Percentiles rank a stretch among this genome's conserved stretches.
Evolutionary conservation across 768 basidiomycete genomes (phyloP).

Genomic region (Chalciporus pseudorubinellus): DNA sequence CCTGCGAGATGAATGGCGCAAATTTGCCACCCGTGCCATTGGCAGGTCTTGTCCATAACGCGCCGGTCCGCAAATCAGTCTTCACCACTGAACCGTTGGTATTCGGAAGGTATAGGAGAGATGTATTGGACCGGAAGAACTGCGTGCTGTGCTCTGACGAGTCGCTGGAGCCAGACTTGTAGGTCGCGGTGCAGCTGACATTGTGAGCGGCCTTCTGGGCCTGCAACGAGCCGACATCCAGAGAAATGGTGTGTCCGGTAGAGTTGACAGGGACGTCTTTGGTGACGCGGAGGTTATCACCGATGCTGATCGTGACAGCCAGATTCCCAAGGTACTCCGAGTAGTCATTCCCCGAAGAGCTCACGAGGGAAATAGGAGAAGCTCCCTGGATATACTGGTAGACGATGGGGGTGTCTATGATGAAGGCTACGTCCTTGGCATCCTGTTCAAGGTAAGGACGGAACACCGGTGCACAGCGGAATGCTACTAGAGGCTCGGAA

Average conservation of each 20-base stretch:
- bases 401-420: slow-evolving; percentile 41
- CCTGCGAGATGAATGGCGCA: slow-evolving; percentile 58
- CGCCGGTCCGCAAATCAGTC: slow-evolving; percentile 46
- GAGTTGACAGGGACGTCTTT: slow-evolving; percentile 39
- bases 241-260: slow-evolving; percentile 33
- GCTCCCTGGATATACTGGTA: slow-evolving; percentile 35
- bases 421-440: slow-evolving; percentile 18
- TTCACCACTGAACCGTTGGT: slow-evolving; percentile 43
- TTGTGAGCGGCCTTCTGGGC: slow-evolving; percentile 31
- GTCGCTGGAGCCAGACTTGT: slow-evolving; percentile 7
- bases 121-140: slow-evolving; percentile 30
- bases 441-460: slow-evolving; percentile 49
- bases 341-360: neutral
- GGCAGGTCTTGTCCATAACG: slow-evolving; percentile 39
- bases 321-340: slow-evolving; percentile 8
- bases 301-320: slow-evolving; percentile 33
- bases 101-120: slow-evolving; percentile 42
- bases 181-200: slow-evolving; percentile 36
- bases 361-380: slow-evolving; percentile 26
- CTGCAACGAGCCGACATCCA: slow-evolving; percentile 31
- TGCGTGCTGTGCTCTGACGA: slow-evolving; percentile 15
- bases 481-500: slow-evolving; percentile 38
- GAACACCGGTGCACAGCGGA: slow-evolving; percentile 47
- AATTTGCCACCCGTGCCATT: slow-evolving; percentile 19
- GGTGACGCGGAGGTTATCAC: slow-evolving; percentile 18